Evolutionary conservation across 805 yeast species (phyloP).

Genomic region (Myxozyma kluyveri): DNA sequence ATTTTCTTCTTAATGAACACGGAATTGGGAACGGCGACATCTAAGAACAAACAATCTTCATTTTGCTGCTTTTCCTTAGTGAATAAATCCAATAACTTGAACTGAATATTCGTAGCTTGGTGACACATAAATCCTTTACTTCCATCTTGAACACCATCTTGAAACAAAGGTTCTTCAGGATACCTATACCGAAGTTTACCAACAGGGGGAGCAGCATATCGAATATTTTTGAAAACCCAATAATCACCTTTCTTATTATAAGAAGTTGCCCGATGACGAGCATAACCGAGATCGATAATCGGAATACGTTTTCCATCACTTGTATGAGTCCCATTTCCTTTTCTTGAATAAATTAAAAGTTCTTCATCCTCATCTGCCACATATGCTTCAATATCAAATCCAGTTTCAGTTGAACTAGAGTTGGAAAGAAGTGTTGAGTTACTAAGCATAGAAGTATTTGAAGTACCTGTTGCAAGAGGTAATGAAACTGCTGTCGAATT

Average conservation of each 20-base stretch:
- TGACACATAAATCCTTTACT: constrained; percentile 14
- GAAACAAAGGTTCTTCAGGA: constrained; percentile 18
- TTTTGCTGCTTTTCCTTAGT: neutral
- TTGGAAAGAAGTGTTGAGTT: no score
- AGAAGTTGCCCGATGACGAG: constrained; percentile 14
- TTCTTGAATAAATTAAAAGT: neutral
- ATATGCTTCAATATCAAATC: neutral
- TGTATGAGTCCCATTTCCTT: no score
- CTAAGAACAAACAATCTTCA: constrained; percentile 28
- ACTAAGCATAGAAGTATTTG: no score
- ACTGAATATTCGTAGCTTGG: constrained; percentile 14
- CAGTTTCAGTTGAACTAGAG: neutral
- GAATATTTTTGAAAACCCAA: constrained; percentile 17
- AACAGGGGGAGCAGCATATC: constrained; percentile 27
- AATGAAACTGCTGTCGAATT: no score
- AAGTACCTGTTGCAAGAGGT: no score
- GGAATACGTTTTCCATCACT: no score
- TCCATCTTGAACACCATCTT: constrained; percentile 20
- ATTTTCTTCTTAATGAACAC: no score
- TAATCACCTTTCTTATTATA: constrained; percentile 9
- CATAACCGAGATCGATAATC: constrained; percentile 20
- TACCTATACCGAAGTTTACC: constrained; percentile 18
- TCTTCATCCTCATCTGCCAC: neutral
- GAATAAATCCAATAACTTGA: constrained; percentile 6
- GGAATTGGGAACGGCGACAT: constrained; percentile 26